phyloP scores from a whole-genome alignment of 1,284 basidiomycete genomes.

The Leccinum fallax region DNA sequence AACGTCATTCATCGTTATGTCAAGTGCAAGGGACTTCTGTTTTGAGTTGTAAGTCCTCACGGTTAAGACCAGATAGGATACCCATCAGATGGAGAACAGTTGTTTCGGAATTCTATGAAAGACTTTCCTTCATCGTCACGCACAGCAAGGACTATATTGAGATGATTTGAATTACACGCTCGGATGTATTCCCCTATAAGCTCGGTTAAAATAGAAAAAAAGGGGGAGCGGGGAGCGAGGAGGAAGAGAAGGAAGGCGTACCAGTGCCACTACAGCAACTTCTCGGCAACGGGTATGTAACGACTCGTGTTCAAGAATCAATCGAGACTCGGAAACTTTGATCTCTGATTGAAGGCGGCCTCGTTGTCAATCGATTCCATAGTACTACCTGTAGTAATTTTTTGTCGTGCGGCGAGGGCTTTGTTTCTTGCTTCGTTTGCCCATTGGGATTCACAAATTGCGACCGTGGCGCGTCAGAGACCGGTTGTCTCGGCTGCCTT shows the following conservation, averaged over 20 bases:
- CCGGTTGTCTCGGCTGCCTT: no score
- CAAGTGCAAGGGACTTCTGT: not conserved
- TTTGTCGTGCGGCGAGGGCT: no score
- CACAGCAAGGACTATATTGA: conserved; percentile 13
- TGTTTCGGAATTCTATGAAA: no score
- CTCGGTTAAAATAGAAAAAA: no score
- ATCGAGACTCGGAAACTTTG: no score
- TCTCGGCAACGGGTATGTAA: not conserved
- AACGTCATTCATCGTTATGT: not conserved
- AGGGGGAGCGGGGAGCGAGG: no score
- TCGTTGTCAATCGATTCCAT: not conserved
- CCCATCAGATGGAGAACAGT: no score
- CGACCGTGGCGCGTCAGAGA: no score
- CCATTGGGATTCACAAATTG: no score
- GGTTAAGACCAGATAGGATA: not conserved
- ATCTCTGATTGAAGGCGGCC: not conserved
- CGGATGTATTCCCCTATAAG: not conserved
- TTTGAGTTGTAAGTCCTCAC: not conserved
- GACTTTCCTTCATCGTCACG: not conserved
- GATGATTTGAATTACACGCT: not conserved
- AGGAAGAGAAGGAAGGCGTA: no score
- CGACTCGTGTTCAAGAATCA: not conserved
- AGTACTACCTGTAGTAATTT: no score
- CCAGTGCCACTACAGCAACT: not conserved
- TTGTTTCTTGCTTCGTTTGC: no score